Conservation (phyloP, 257 asterid genomes). For the Fraxinus anomala region DNA sequence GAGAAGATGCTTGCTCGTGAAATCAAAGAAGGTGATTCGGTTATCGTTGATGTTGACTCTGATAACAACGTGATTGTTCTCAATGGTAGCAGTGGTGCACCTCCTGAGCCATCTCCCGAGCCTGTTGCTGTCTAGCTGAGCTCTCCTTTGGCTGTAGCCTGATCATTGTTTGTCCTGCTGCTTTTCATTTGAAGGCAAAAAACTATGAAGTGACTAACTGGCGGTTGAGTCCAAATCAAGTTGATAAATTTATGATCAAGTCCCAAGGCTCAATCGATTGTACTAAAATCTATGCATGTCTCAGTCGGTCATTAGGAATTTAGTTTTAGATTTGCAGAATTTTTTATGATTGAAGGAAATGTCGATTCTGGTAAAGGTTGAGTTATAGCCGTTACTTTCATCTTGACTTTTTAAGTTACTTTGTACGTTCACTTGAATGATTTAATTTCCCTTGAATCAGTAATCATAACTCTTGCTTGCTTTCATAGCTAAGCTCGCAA, state of each 20-base stretch:
- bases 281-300: background rate
- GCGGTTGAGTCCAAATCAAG: background rate
- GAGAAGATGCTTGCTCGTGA: slow-evolving; percentile 72
- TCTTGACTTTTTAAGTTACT: background rate
- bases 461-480: background rate
- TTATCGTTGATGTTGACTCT: slow-evolving; percentile 59
- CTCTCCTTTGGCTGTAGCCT: background rate
- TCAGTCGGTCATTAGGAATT: background rate
- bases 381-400: background rate
- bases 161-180: slow-evolving; percentile 25
- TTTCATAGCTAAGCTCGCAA: background rate
- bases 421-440: background rate
- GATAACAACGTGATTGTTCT: slow-evolving; percentile 67
- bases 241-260: background rate
- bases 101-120: slow-evolving; percentile 47
- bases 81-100: slow-evolving; percentile 59
- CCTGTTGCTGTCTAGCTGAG: slow-evolving; percentile 44
- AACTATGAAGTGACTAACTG: slow-evolving; percentile 12
- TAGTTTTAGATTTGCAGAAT: background rate
- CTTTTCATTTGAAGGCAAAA: slow-evolving; percentile 7
- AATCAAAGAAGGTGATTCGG: slow-evolving; percentile 69
- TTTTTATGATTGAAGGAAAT: background rate
- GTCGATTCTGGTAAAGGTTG: background rate
- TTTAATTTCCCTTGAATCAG: background rate
- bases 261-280: background rate